A percentile compares a stretch with the other conserved stretches of the same genome.
Conservation (phyloP, 805 yeast genomes). For the Saturnispora hagleri region DNA sequence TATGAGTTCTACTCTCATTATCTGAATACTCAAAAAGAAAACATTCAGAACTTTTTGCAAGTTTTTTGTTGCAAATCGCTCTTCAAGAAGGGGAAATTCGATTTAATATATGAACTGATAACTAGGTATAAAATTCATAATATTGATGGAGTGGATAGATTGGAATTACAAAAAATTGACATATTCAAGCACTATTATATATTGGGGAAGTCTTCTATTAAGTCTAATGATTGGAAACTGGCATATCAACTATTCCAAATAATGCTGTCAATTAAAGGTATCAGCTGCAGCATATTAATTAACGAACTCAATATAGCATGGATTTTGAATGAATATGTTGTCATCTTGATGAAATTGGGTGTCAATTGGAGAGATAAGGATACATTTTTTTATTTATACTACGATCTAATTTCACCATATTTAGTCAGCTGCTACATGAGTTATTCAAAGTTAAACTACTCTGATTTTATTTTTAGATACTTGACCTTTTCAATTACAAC, state of each 20-base stretch:
- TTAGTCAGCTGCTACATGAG: not conserved
- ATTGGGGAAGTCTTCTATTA: slow-evolving; percentile 15
- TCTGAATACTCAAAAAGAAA: not conserved
- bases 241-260: slow-evolving; percentile 17
- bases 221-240: slow-evolving; percentile 10
- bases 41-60: slow-evolving; percentile 9
- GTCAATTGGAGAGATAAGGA: slow-evolving; percentile 1
- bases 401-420: not conserved
- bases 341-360: slow-evolving; percentile 9
- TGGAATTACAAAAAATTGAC: slow-evolving; percentile 5
- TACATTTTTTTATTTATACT: not conserved
- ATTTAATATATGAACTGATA: slow-evolving; percentile 4
- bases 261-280: slow-evolving; percentile 11
- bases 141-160: slow-evolving; percentile 12
- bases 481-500: not conserved
- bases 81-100: slow-evolving; percentile 4
- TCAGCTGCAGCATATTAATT: slow-evolving; percentile 3
- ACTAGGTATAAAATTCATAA: not conserved
- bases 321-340: slow-evolving; percentile 14
- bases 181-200: slow-evolving; percentile 15
- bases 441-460: not conserved
- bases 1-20: not conserved
- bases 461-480: not conserved
- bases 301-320: slow-evolving; percentile 4
- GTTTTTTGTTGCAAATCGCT: slow-evolving; percentile 6